Base-by-base conservation (phyloP, 2,329 filamentous ascomycete species). In the Aspergillus fructus region DNA sequence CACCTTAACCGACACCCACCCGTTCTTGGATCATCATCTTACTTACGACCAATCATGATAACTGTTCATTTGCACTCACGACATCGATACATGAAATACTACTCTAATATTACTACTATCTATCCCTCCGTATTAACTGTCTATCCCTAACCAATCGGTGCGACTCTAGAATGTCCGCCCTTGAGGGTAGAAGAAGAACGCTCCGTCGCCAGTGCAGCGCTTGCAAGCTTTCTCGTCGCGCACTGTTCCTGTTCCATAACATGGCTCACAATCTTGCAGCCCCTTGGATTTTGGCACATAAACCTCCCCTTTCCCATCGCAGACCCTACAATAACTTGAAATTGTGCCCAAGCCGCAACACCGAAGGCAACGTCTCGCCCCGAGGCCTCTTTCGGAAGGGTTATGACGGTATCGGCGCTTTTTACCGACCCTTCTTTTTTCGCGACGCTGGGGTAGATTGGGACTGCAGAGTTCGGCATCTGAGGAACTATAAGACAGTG, bases 21-120 rank as follows among this genome's bases (percentile, higher is more conserved):
- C 91, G 1, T 96, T 94, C 68, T 88, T 91, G 68, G 86, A 87
- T 50, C 88, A 88, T 74, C 96, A 93, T 66, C 87, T 91, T 61
- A 87, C 89, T 41, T 42, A 42, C 13, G 33, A 42, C 23, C 21
- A 46, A 46, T 19, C 15, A n/a, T 51, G n/a, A 37, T 37, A 7
- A 37, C 12, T 5, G 4, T n/a, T 37, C 7, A 13, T 37, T 37
- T n/a, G 12, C 34, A n/a, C 13, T n/a, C 34, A n/a, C 13, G 6
- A 7, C 27, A 3, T 30, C 12, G 2, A 1, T 37, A 37, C 34
- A 6, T n/a, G 13, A 37, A 37, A 37, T n/a, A 13, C n/a, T 37
- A 7, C 34, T 37, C 13, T 37, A 37, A 3, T 7, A 37, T n/a
- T n/a, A 30, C 27, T 30, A 30, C 34, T 37, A 37, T 30, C 27